A percentile compares a stretch with the other conserved stretches of the same genome.
Conservation (phyloP, 176 grass and related monocot genomes). For the Ensete glaucum region DNA sequence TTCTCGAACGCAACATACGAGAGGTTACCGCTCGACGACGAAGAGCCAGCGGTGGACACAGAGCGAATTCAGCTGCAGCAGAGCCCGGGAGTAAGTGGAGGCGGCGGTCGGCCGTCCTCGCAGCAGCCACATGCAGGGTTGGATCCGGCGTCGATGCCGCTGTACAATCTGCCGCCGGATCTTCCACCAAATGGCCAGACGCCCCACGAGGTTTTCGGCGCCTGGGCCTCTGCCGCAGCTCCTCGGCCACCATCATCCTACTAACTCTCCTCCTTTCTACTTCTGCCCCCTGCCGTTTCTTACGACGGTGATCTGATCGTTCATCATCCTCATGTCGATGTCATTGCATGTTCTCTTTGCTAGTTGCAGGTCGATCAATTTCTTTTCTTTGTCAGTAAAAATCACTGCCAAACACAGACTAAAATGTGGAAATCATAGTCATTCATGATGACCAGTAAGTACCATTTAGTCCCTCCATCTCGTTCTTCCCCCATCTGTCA, state of each 20-base stretch:
- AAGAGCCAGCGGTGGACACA: constrained; percentile 24
- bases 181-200: constrained; percentile 55
- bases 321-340: no score
- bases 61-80: constrained; percentile 23
- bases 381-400: no score
- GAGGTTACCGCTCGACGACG: constrained; percentile 49
- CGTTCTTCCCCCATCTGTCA: no score
- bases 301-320: no score
- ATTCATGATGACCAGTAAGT: no score
- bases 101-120: neutral
- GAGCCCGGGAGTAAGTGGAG: constrained; percentile 17
- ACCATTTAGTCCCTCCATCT: no score
- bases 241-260: constrained; percentile 18
- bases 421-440: no score
- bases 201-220: constrained; percentile 47
- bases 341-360: no score
- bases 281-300: no score
- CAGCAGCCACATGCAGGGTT: constrained; percentile 1
- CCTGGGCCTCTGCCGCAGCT: neutral
- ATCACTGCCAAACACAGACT: no score
- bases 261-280: no score
- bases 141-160: constrained; percentile 44
- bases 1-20: constrained; percentile 70
- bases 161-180: constrained; percentile 57
- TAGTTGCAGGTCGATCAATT: no score